Evolutionary conservation across 192 early-diverging fungal genomes (phyloP), one percentile per base, ranked within the genome.

Genomic region (Pilaira anomala): DNA sequence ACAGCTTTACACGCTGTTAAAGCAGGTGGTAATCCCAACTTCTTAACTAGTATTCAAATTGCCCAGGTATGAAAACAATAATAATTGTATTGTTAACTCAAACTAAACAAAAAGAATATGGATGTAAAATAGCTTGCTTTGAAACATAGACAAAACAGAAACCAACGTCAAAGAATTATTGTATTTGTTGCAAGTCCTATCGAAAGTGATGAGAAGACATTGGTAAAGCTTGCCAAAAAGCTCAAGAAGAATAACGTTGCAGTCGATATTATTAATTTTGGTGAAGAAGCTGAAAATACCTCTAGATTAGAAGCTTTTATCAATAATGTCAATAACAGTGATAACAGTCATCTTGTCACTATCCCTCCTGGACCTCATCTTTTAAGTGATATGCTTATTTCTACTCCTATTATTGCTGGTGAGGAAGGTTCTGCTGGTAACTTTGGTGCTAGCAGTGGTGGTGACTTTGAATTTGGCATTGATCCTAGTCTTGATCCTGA

Each of bases 171-270:
- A 76, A 69, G 96, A 40, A 91, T 98, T 51, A 86, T 98, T 71
- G 92, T 90, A 18, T 97, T 98, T 79, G 91, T 94, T 1, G 93
- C 91, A 33, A 93, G 92, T 50, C 96, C 96, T 24, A 68, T 98
- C 13, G 77, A 79, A 7, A 80, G 89, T 25, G 96, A 97, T 66
- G 87, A 92, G 62, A 87, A 85, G 73, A 79, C 93, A 30, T 73
- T 98, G 29, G 88, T 95, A 28, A 87, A 85, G 71, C 72, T 98
- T 50, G 96, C 87, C 62, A 97, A 97, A 81, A 96, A 96, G 71
- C 84, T 96, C 60, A 97, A 97, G 75, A 98, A 98, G 86, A 98
- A 98, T 79, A 94, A 92, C 64, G 85, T 98, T 41, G 93, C 93
- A 8, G 87, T 98, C 12, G 96, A 98, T 68, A 79, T 98, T 8